Percentiles rank a stretch among this genome's conserved stretches.
Evolutionary conservation across 805 yeast species (phyloP).

Genomic region (Ogataea methylovora): DNA sequence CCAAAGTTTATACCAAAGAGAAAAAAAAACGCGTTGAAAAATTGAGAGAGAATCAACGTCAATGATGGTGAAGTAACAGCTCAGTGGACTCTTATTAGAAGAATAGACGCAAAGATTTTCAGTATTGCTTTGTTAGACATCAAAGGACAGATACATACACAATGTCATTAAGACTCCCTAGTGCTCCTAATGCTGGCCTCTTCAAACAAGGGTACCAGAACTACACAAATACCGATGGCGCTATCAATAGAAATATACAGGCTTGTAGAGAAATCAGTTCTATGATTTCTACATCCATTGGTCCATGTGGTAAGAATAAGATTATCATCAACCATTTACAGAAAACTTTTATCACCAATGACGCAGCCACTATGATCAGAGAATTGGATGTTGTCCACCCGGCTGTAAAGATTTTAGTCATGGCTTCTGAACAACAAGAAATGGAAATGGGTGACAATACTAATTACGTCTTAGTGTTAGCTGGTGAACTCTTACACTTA

Average conservation of each 20-base stretch:
- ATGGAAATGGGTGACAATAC: constrained; percentile 96
- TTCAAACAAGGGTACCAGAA: constrained; percentile 94
- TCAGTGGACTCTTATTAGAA: no score
- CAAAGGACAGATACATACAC: not conserved
- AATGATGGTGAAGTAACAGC: no score
- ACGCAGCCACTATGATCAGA: constrained; percentile 95
- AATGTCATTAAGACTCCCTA: constrained; percentile 89
- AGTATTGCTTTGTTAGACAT: no score
- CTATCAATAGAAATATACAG: constrained; percentile 82
- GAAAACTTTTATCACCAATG: constrained; percentile 84
- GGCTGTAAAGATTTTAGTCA: constrained; percentile 89
- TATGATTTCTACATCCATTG: constrained; percentile 90
- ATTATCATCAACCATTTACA: constrained; percentile 86
- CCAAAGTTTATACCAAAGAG: no score
- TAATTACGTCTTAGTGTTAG: constrained; percentile 82
- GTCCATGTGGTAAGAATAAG: constrained; percentile 96
- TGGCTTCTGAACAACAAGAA: constrained; percentile 97
- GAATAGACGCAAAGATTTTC: no score
- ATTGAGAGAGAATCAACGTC: no score
- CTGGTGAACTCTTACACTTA: constrained; percentile 84
- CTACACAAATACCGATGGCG: constrained; percentile 87
- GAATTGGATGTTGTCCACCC: constrained; percentile 96
- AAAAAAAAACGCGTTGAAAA: no score
- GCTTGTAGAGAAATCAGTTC: constrained; percentile 91
- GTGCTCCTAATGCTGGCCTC: constrained; percentile 87